These are phyloP conservation scores for Allantophomopsis cytisporea DNA, from an alignment of 2,329 filamentous ascomycete genomes.

Conservation along the genomic window DNA sequence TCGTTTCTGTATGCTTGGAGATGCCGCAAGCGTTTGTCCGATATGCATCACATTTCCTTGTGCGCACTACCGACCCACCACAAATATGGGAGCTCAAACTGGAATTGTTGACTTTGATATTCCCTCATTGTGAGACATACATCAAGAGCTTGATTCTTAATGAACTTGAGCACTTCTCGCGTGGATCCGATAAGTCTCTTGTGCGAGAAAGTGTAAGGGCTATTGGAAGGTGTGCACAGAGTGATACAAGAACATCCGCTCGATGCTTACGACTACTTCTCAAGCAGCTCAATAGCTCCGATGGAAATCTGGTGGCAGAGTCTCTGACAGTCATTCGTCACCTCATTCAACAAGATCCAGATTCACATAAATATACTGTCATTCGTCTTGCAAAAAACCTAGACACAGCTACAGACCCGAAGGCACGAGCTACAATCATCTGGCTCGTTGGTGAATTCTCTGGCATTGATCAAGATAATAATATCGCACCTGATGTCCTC, in stretches of 20 bases:
- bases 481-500: constrained; percentile 85
- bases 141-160: constrained; percentile 79
- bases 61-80: constrained; percentile 65
- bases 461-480: constrained; percentile 65
- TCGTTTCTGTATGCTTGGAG: constrained; percentile 77
- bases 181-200: constrained; percentile 59
- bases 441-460: constrained; percentile 96
- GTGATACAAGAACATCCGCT: constrained; percentile 53
- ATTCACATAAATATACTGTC: constrained; percentile 71
- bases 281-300: constrained; percentile 75
- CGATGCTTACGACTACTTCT: constrained; percentile 75
- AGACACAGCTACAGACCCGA: constrained; percentile 74
- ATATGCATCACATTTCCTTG: constrained; percentile 80
- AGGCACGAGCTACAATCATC: constrained; percentile 85
- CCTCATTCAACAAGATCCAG: constrained; percentile 82
- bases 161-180: constrained; percentile 87
- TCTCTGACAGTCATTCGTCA: constrained; percentile 91
- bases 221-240: constrained; percentile 86
- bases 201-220: constrained; percentile 84
- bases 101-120: constrained; percentile 81
- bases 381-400: constrained; percentile 82
- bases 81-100: constrained; percentile 86
- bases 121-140: constrained; percentile 64
- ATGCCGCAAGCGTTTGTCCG: constrained; percentile 71
- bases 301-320: constrained; percentile 80